phyloP scores from a whole-genome alignment of 306 rosid genomes.

The Ziziphus jujuba region DNA sequence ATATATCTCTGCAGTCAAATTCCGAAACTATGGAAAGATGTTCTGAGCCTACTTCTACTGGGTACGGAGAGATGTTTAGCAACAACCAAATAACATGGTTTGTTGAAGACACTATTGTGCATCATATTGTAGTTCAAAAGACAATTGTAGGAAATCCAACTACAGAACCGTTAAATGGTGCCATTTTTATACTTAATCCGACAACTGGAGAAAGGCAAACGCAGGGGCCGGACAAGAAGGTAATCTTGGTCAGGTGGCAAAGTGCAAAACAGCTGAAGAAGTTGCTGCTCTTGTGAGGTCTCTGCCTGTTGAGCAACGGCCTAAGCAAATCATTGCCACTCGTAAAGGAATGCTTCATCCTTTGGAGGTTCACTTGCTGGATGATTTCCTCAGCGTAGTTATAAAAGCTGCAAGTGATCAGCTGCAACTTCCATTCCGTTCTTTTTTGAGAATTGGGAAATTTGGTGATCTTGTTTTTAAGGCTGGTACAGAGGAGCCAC shows the following conservation, averaged over 20 bases:
- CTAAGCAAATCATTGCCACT: slow-evolving; percentile 95
- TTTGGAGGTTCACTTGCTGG: slow-evolving; percentile 87
- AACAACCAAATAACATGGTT: slow-evolving; percentile 98
- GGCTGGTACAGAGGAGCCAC: slow-evolving; percentile 99
- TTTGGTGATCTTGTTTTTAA: slow-evolving; percentile 96
- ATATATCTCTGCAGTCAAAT: too few relatives aligned
- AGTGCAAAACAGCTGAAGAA: slow-evolving; percentile 99
- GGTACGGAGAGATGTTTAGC: slow-evolving; percentile 99
- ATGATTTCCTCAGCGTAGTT: slow-evolving; percentile 95
- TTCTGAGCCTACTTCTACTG: slow-evolving; percentile 98
- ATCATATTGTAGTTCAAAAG: slow-evolving; percentile 94
- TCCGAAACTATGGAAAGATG: too few relatives aligned
- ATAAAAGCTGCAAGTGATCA: slow-evolving; percentile 99
- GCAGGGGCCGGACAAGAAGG: slow-evolving; percentile 99
- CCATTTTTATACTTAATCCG: slow-evolving; percentile 93
- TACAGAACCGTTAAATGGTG: slow-evolving; percentile 97
- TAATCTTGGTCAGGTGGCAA: slow-evolving; percentile 99
- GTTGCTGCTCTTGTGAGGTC: slow-evolving; percentile 99
- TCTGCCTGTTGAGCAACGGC: slow-evolving; percentile 96
- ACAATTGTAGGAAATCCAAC: slow-evolving; percentile 98
- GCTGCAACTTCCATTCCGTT: slow-evolving; percentile 98
- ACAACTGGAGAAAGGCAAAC: slow-evolving; percentile 98
- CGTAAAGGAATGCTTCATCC: slow-evolving; percentile 99
- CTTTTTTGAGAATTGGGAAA: slow-evolving; percentile 94
- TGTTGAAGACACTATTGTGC: slow-evolving; percentile 98